Base-by-base conservation (phyloP, 345 rosid species). In the Camelina sativa region DNA sequence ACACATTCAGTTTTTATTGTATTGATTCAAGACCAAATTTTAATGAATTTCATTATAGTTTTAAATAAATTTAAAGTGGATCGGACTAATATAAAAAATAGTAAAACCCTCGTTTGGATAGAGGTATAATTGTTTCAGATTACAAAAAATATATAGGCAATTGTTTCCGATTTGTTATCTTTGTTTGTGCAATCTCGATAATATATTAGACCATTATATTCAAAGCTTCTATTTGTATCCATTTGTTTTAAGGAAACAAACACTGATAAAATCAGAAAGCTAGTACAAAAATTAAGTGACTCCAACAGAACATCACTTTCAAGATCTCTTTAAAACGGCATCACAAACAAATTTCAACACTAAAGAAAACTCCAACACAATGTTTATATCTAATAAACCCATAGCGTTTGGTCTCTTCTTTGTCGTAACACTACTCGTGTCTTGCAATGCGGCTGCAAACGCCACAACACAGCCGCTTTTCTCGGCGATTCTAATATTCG, bases 401-500 rank as follows among this genome's bases (percentile, higher is more conserved):
- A 51, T 50, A 47, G 12, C 19, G 44, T 30, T 51, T 34, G 58
- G 46, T 65, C 44, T 65, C 58, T 65, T 65, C 58, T 65, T 65
- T 25, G 7, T 65, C 3, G 19, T 34, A 53, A 72, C 62, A 46
- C n/a, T 51, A 10, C 16, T 62, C n/a, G 22, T 50, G 30, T 40
- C 54, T 62, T 72, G 44, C 44, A 28, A 62, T 6, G 62, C 54
- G 20, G 62, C 53, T 25, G 19, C 62, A 41, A 62, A 51, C 16
- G 16, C 48, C 9, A 23, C 30, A 34, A 40, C 13, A 4, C 59
- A 65, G 11, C 64, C 56, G 12, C 63, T 22, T 72, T 72, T 66
- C 7, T 69, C 69, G 6, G 56, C 69, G 15, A 67, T 60, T 58
- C 35, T 68, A 20, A 47, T 68, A 2, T 76, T 76, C 3, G 71